These are phyloP conservation scores for Neonectria punicea DNA, from an alignment of 2,329 filamentous ascomycete genomes.

Conservation along the genomic window DNA sequence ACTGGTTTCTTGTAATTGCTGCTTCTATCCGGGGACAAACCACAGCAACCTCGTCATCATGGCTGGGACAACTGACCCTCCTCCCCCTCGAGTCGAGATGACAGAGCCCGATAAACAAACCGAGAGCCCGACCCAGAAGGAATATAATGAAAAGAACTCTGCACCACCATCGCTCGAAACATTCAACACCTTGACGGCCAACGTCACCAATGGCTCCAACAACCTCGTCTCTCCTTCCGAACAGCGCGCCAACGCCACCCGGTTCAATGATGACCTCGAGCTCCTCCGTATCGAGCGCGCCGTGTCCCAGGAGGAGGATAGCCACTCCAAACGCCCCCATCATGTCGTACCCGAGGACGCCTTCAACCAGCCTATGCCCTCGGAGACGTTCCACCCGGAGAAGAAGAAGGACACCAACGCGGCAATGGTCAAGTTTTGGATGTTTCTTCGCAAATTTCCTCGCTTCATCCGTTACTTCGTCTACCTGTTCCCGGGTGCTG, in stretches of 20 bases:
- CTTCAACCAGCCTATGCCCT: slow-evolving; percentile 52
- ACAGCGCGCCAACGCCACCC: slow-evolving; percentile 48
- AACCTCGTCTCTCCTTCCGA: slow-evolving; percentile 38
- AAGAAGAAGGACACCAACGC: slow-evolving; percentile 49
- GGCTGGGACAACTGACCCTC: slow-evolving; percentile 33
- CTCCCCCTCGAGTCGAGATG: slow-evolving; percentile 27
- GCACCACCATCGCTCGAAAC: slow-evolving; percentile 46
- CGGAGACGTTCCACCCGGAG: slow-evolving; percentile 38
- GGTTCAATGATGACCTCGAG: slow-evolving; percentile 61
- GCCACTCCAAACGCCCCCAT: slow-evolving; percentile 44
- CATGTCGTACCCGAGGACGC: slow-evolving; percentile 56
- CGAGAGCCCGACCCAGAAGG: slow-evolving; percentile 17
- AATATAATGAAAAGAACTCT: slow-evolving; percentile 37
- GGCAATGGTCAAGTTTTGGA: slow-evolving; percentile 54
- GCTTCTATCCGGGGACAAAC: slow-evolving; percentile 6
- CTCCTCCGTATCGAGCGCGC: slow-evolving; percentile 59
- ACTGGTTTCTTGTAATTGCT: neutral
- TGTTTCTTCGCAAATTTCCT: slow-evolving; percentile 60
- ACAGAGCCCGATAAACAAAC: slow-evolving; percentile 21
- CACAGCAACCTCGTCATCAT: slow-evolving; percentile 26
- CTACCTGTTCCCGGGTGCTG: slow-evolving; percentile 59
- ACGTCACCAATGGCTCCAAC: slow-evolving; percentile 35
- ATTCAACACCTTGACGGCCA: slow-evolving; percentile 42
- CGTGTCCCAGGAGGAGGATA: slow-evolving; percentile 56
- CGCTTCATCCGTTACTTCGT: slow-evolving; percentile 60